A percentile compares a stretch with the other conserved stretches of the same genome.
These are phyloP conservation scores for Clausena lansium DNA, from an alignment of 345 rosid genomes.

Conservation along the genomic window DNA sequence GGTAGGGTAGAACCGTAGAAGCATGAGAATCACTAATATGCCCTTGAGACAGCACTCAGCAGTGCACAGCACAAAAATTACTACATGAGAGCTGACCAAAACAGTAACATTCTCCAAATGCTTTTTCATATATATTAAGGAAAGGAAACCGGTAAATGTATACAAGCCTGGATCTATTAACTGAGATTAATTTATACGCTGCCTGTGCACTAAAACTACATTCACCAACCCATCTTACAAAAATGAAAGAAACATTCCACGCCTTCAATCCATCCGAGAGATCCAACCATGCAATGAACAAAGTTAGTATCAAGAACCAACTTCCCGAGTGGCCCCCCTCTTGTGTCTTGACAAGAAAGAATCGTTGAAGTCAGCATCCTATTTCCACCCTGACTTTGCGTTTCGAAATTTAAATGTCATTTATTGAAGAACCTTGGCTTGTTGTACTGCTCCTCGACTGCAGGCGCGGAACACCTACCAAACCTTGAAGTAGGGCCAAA, in stretches of 20 bases:
- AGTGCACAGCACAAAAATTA: no score
- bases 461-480: slow-evolving; percentile 27
- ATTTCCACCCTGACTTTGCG: background rate
- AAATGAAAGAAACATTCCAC: background rate
- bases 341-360: slow-evolving; percentile 4
- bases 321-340: background rate
- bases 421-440: slow-evolving; percentile 28
- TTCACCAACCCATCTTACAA: background rate
- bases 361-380: slow-evolving; percentile 6
- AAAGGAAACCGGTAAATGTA: background rate
- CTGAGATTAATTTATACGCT: slow-evolving; percentile 5
- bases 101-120: background rate
- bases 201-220: background rate
- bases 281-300: background rate
- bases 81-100: background rate
- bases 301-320: slow-evolving; percentile 4
- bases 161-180: background rate
- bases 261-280: background rate
- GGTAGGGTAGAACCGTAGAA: no score
- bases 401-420: slow-evolving; percentile 22
- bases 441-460: slow-evolving; percentile 23
- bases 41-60: no score
- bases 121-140: background rate
- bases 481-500: slow-evolving; percentile 36
- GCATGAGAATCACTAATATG: no score